Conservation (phyloP, 2,329 filamentous ascomycete species). For the Colletotrichum camelliae region DNA sequence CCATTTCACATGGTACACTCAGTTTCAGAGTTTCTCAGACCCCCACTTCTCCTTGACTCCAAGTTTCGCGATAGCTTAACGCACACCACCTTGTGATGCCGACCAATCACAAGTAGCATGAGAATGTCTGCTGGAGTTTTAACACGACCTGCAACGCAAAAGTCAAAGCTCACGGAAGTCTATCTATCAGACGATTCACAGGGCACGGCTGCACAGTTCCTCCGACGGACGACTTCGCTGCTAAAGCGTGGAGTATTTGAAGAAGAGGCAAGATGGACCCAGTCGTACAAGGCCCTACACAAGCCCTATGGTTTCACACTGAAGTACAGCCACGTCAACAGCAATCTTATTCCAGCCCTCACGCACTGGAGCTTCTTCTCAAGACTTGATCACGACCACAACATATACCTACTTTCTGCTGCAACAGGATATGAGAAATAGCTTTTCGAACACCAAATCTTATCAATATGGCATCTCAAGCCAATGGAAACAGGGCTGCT, state of each 20-base stretch:
- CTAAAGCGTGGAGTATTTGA: not conserved
- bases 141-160: not conserved
- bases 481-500: not conserved
- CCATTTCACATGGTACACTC: not conserved
- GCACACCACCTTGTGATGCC: not conserved
- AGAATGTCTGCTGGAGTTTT: not conserved
- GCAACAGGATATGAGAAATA: not conserved
- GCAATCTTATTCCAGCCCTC: not conserved
- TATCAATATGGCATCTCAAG: not conserved
- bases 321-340: not conserved
- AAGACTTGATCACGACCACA: not conserved
- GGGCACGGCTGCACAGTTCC: not conserved
- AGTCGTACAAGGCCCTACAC: not conserved
- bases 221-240: not conserved
- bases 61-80: not conserved
- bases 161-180: not conserved
- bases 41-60: not conserved
- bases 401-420: not conserved
- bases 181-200: not conserved
- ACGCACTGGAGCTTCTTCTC: not conserved
- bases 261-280: not conserved
- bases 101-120: not conserved
- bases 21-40: not conserved
- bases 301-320: not conserved
- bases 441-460: not conserved